phyloP scores from a whole-genome alignment of 192 early-diverging fungal genomes.

The Coemansia sp. region DNA sequence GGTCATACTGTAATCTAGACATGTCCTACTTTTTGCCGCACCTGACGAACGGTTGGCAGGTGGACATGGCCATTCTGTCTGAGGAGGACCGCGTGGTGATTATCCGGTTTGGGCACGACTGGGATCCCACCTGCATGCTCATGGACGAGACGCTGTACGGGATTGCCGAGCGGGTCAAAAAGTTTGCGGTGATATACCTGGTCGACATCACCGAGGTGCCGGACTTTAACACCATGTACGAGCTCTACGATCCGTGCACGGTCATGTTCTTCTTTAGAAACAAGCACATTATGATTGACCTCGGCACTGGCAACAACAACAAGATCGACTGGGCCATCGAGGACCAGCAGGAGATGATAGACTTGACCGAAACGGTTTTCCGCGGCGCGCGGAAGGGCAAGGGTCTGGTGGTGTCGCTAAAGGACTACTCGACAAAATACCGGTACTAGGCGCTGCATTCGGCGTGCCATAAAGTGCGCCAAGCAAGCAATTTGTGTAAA shows the following conservation, averaged over 20 bases:
- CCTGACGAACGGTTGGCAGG: conserved; percentile 80
- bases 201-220: conserved; percentile 95
- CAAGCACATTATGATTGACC: conserved; percentile 98
- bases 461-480: conserved; percentile 11
- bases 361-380: conserved; percentile 85
- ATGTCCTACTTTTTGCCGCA: conserved; percentile 50
- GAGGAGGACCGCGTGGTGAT: conserved; percentile 98
- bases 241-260: conserved; percentile 97
- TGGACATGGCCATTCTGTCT: conserved; percentile 96
- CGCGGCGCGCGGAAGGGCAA: conserved; percentile 93
- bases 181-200: conserved; percentile 97
- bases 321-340: conserved; percentile 97
- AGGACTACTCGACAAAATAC: conserved; percentile 98
- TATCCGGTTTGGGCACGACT: conserved; percentile 96
- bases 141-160: conserved; percentile 96
- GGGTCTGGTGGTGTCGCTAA: conserved; percentile 95
- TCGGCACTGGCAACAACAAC: conserved; percentile 99
- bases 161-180: conserved; percentile 94
- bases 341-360: conserved; percentile 95
- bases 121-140: conserved; percentile 93
- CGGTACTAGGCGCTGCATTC: conserved; percentile 80
- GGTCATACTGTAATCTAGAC: background rate
- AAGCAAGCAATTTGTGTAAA: background rate
- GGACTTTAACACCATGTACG: conserved; percentile 95
- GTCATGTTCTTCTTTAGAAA: conserved; percentile 96